Evolutionary conservation across 768 basidiomycete species (phyloP).

Genomic region (Tylopilus plumbeoviolaceoides): DNA sequence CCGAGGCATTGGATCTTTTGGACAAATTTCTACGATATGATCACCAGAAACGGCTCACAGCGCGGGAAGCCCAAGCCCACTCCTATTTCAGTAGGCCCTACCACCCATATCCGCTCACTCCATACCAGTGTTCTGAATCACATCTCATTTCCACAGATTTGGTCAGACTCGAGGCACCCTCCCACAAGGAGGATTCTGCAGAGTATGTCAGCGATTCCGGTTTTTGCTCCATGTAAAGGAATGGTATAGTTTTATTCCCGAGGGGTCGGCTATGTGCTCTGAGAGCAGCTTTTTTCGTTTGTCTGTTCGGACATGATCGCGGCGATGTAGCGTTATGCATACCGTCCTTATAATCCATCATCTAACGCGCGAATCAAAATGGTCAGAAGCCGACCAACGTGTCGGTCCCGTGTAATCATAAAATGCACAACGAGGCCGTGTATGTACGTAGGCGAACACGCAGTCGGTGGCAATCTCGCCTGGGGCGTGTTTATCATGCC

Average conservation of each 20-base stretch:
- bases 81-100: conserved; percentile 53
- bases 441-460: conserved; percentile 29
- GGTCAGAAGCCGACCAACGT: conserved; percentile 24
- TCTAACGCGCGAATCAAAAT: conserved; percentile 13
- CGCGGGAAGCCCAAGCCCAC: conserved; percentile 62
- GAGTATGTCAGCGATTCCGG: conserved; percentile 48
- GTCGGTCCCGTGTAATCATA: conserved; percentile 17
- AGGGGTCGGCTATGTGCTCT: conserved; percentile 6
- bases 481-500: conserved; percentile 31
- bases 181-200: conserved; percentile 36
- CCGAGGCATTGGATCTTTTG: conserved; percentile 62
- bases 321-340: conserved; percentile 15
- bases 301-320: conserved; percentile 10
- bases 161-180: conserved; percentile 45
- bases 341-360: conserved; percentile 11
- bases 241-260: background rate
- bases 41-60: conserved; percentile 64
- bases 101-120: conserved; percentile 21
- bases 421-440: conserved; percentile 25
- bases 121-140: conserved; percentile 9
- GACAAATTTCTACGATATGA: conserved; percentile 67
- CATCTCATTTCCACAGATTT: conserved; percentile 36
- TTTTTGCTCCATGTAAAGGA: conserved; percentile 38
- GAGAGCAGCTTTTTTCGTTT: conserved; percentile 5
- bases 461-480: conserved; percentile 16